A percentile compares a stretch with the other conserved stretches of the same genome.
Evolutionary conservation across 2,329 filamentous ascomycete genomes (phyloP).

Genomic region (Cordyceps fumosorosea): DNA sequence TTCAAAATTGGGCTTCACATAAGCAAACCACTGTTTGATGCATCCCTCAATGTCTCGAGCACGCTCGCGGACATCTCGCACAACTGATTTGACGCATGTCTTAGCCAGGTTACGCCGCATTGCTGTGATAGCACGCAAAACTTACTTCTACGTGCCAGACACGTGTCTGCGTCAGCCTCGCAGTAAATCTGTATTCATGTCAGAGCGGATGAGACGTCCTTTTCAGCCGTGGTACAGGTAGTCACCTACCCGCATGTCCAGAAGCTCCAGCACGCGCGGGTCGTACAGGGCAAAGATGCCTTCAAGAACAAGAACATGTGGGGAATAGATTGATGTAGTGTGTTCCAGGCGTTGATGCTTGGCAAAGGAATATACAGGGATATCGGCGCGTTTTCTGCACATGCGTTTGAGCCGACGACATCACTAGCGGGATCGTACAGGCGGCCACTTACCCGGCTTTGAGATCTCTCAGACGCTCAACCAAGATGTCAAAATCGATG

Average conservation of each 20-base stretch:
- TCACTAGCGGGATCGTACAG: not conserved
- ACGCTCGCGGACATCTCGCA: constrained; percentile 82
- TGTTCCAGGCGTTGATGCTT: constrained; percentile 75
- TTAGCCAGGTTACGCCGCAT: constrained; percentile 10
- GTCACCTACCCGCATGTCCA: constrained; percentile 74
- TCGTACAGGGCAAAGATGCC: constrained; percentile 95
- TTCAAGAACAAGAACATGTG: constrained; percentile 90
- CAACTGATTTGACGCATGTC: constrained; percentile 42
- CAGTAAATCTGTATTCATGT: constrained; percentile 66
- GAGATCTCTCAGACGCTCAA: constrained; percentile 72
- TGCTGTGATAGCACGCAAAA: constrained; percentile 14
- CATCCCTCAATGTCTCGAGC: constrained; percentile 89
- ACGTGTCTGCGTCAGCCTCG: constrained; percentile 91
- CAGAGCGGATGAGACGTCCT: not conserved
- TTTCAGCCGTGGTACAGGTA: not conserved
- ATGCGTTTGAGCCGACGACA: constrained; percentile 12
- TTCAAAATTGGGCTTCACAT: constrained; percentile 95
- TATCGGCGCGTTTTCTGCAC: constrained; percentile 75
- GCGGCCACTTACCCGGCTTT: constrained; percentile 72
- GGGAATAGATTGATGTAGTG: constrained; percentile 89
- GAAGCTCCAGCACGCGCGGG: constrained; percentile 70
- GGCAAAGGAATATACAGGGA: constrained; percentile 91
- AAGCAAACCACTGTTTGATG: constrained; percentile 96
- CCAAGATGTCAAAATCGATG: constrained; percentile 86
- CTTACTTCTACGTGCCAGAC: constrained; percentile 79